Conservation (phyloP, 371 early-diverging fungal species). For the Batrachochytrium dendrobatidis region DNA sequence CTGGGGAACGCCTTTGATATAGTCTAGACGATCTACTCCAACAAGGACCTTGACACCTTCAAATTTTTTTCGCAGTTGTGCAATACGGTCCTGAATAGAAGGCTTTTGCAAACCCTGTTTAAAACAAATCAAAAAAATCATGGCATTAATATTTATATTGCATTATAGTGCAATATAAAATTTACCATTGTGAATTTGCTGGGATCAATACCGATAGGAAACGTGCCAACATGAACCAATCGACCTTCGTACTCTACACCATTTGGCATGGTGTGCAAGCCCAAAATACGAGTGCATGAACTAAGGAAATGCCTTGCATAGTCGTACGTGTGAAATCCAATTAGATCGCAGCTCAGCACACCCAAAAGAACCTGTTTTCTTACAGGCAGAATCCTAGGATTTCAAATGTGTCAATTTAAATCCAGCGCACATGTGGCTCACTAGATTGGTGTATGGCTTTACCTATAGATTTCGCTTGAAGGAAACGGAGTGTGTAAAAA, state of each 20-base stretch:
- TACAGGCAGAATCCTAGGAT: slow-evolving; percentile 72
- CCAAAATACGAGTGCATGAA: slow-evolving; percentile 91
- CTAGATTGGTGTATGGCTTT: slow-evolving; percentile 6
- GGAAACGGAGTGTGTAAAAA: slow-evolving; percentile 99
- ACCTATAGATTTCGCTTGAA: slow-evolving; percentile 86
- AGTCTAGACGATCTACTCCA: slow-evolving; percentile 98
- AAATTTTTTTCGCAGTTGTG: slow-evolving; percentile 74
- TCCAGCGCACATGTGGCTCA: slow-evolving; percentile 4
- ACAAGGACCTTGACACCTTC: slow-evolving; percentile 86
- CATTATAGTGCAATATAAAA: neutral
- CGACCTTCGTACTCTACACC: slow-evolving; percentile 86
- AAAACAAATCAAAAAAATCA: neutral
- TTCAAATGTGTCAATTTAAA: slow-evolving; percentile 1
- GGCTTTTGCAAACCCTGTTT: slow-evolving; percentile 55
- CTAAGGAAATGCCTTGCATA: slow-evolving; percentile 97
- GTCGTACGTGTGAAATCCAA: slow-evolving; percentile 99
- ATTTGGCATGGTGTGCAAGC: slow-evolving; percentile 84
- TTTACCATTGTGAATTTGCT: slow-evolving; percentile 72
- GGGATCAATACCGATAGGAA: slow-evolving; percentile 99
- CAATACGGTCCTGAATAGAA: slow-evolving; percentile 67
- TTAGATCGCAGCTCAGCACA: slow-evolving; percentile 80
- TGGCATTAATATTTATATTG: neutral
- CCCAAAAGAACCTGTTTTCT: slow-evolving; percentile 87
- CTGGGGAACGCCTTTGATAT: slow-evolving; percentile 99
- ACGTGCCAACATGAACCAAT: slow-evolving; percentile 88